Conservation (phyloP, 352 stramenopile species). For the Pythium sp. region DNA sequence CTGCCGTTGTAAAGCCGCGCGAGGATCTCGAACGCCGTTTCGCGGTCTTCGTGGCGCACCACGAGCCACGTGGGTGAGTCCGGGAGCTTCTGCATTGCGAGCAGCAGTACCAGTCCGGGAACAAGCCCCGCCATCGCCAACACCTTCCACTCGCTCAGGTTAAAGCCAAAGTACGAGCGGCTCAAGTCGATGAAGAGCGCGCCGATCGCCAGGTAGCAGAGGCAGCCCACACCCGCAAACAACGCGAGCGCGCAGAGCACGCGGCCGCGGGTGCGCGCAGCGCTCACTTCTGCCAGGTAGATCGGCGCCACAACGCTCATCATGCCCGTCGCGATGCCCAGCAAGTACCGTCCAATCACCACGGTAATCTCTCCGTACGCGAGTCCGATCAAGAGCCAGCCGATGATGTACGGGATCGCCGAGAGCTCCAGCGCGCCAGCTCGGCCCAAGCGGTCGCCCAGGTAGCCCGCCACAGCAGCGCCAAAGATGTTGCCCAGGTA, state of each 20-base stretch:
- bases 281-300: conserved; percentile 72
- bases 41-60: conserved; percentile 62
- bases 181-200: conserved; percentile 63
- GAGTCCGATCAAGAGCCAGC: conserved; percentile 65
- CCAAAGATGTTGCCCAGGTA: conserved; percentile 64
- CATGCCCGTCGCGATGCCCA: conserved; percentile 53
- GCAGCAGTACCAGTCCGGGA: conserved; percentile 48
- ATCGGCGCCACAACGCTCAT: conserved; percentile 62
- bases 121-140: conserved; percentile 50
- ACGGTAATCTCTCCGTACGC: conserved; percentile 68
- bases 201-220: conserved; percentile 55
- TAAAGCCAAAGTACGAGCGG: conserved; percentile 68
- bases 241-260: conserved; percentile 46
- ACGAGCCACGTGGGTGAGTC: conserved; percentile 84
- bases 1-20: conserved; percentile 48
- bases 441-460: conserved; percentile 61
- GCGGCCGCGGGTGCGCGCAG: conserved; percentile 51
- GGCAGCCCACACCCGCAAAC: conserved; percentile 32
- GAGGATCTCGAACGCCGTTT: conserved; percentile 61
- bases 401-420: conserved; percentile 67
- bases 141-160: conserved; percentile 80
- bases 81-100: conserved; percentile 63
- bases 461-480: conserved; percentile 49
- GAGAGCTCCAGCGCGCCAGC: conserved; percentile 72
- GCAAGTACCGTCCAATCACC: conserved; percentile 59